A percentile compares a stretch with the other conserved stretches of the same genome.
These are phyloP conservation scores for Alternaria rosae DNA, from an alignment of 2,329 filamentous ascomycete species.

Conservation along the genomic window DNA sequence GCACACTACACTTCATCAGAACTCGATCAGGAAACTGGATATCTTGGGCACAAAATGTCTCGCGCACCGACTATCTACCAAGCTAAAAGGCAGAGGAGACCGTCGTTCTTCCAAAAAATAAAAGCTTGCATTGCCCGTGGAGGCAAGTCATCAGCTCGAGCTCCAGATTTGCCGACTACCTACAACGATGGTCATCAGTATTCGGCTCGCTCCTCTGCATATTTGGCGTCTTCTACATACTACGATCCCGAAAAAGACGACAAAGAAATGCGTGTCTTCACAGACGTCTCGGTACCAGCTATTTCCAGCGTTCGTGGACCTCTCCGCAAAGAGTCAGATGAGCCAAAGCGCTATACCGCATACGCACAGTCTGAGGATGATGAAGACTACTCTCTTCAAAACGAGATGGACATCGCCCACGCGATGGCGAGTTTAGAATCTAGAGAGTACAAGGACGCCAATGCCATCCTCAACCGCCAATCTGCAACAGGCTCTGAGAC, in stretches of 20 bases:
- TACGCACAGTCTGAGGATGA: not conserved
- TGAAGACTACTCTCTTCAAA: not conserved
- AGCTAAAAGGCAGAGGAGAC: not conserved
- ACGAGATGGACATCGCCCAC: not conserved
- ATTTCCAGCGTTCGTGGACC: not conserved
- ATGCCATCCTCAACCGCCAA: not conserved
- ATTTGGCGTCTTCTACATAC: not conserved
- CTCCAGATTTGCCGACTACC: not conserved
- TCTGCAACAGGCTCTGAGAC: not conserved
- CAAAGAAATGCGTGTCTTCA: not conserved
- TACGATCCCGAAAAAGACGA: not conserved
- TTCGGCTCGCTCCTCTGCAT: not conserved
- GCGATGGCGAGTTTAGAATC: not conserved
- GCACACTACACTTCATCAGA: not conserved
- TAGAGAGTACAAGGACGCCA: constrained; percentile 6
- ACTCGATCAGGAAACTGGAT: constrained; percentile 7
- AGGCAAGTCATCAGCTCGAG: not conserved
- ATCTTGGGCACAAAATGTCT: not conserved
- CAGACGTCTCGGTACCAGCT: not conserved
- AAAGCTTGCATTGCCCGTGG: constrained; percentile 1
- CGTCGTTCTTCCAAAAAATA: constrained; percentile 4
- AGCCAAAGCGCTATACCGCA: not conserved
- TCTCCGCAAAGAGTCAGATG: not conserved
- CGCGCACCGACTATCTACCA: not conserved
- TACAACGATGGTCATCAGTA: not conserved